Base-by-base conservation (phyloP, 768 basidiomycete genomes). In the Xerocomellus dryophilus region DNA sequence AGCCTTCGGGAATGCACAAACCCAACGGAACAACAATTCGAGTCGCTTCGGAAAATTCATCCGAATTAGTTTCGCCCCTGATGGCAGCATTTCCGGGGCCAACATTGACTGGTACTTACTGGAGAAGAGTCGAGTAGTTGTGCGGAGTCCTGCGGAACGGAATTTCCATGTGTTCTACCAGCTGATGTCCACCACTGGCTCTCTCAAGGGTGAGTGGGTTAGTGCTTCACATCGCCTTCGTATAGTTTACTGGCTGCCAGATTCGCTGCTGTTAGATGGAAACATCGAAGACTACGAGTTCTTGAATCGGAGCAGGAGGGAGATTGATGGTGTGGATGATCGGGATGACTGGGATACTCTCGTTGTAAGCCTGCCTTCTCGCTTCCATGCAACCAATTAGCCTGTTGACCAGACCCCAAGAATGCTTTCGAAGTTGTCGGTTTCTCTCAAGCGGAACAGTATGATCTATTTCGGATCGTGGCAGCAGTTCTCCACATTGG, bases 21-120 rank as follows among this genome's bases (percentile, higher is more conserved):
- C 97, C 0, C 90, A 97, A 72, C 78, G 95, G 42, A 99, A 99
- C 67, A 98, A 98, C 73, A 99, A 99, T 66, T 98, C 97, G 1
- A 93, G 91, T 80, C 90, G 97, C 36, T 99, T 99, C 68, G 95
- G 94, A 29, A 99, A 99, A 73, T 99, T 99, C 68, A 90, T 99
- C 43, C 81, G 93, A 42, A 98, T 99, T 56, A 89, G 88, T 66
- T 99, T 99, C 72, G 83, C 91, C 1, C 86, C 90, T 0, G 85
- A 90, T 59, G 95, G 96, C 2, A 93, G 92, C 60, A 99, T 99
- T 53, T 90, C 94, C 1, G 97, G 97, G 1, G 97, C 97, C 23
- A 98, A 94, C 66, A 93, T 98, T 55, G 95, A 99, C 69, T 98
- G 97, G 97, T 99, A 99, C 68, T 77, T 99, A 29, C 75, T 99